Percentiles rank a stretch among this genome's conserved stretches.
These are phyloP conservation scores for Encephalitozoon cuniculi DNA, from an alignment of 371 early-diverging fungal genomes.

Conservation along the genomic window DNA sequence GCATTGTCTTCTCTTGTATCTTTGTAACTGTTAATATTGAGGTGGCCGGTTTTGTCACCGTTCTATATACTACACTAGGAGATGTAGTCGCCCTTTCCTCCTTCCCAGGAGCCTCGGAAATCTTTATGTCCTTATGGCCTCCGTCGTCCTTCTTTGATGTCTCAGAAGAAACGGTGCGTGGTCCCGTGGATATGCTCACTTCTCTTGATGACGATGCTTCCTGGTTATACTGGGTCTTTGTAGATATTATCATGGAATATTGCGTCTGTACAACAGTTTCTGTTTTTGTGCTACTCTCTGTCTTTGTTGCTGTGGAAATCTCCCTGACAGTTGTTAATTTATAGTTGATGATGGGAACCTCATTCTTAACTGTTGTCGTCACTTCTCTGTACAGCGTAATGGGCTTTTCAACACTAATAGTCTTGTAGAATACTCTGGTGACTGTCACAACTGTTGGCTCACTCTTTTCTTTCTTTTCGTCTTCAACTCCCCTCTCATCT, in stretches of 20 bases:
- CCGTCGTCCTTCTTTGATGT: not conserved
- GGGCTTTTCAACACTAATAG: constrained; percentile 44
- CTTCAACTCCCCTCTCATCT: not conserved
- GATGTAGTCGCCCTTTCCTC: not conserved
- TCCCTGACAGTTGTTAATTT: constrained; percentile 51
- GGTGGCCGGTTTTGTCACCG: not conserved
- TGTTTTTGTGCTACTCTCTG: not conserved
- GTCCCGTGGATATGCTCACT: not conserved
- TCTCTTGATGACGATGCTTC: not conserved
- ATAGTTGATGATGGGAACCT: constrained; percentile 53
- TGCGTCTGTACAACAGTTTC: not conserved
- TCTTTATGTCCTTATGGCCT: not conserved
- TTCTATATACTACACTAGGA: not conserved
- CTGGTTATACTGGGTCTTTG: not conserved
- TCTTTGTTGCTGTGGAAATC: constrained; percentile 10
- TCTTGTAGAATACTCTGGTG: constrained; percentile 23
- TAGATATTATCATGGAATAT: not conserved
- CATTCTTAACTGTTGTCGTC: constrained; percentile 43
- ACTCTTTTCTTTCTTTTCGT: not conserved
- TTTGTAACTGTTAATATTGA: not conserved
- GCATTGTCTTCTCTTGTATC: not conserved
- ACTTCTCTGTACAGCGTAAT: constrained; percentile 54
- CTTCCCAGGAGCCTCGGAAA: not conserved
- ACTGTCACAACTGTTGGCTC: constrained; percentile 32
- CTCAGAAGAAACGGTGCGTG: not conserved